These are phyloP conservation scores for Zizania palustris DNA, from an alignment of 202 grass and related monocot genomes.

Conservation along the genomic window DNA sequence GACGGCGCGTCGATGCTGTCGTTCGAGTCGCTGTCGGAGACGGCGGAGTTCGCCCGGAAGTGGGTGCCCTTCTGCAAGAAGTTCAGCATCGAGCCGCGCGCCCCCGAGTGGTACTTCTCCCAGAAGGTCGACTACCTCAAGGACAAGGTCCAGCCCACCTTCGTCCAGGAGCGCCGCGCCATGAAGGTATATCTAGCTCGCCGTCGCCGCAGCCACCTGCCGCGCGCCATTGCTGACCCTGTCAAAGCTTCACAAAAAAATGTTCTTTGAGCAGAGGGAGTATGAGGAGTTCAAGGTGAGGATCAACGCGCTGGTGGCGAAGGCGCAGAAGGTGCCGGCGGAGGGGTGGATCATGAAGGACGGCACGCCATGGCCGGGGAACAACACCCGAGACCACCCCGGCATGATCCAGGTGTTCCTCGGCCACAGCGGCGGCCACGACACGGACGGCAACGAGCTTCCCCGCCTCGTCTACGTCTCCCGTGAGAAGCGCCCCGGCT, in stretches of 20 bases:
- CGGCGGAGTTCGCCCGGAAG: conserved; percentile 93
- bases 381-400: conserved; percentile 97
- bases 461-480: conserved; percentile 95
- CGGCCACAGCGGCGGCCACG: conserved; percentile 89
- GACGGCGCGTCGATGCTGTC: conserved; percentile 97
- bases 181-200: too few species aligned
- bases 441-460: conserved; percentile 91
- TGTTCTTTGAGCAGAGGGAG: conserved; percentile 94
- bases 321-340: conserved; percentile 76
- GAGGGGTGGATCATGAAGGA: conserved; percentile 99
- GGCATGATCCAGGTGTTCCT: conserved; percentile 99
- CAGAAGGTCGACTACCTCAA: conserved; percentile 95
- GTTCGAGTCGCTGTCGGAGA: conserved; percentile 87
- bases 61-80: conserved; percentile 99
- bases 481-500: conserved; percentile 94
- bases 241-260: too few species aligned
- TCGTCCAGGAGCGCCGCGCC: conserved; percentile 92
- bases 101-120: conserved; percentile 93
- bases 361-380: conserved; percentile 95
- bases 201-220: too few species aligned
- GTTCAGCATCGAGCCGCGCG: conserved; percentile 91
- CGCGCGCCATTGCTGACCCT: neutral
- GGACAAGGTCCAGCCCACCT: conserved; percentile 92
- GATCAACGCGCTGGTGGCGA: conserved; percentile 93
- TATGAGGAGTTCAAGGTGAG: conserved; percentile 99